Base-by-base conservation (phyloP, 352 stramenopile species). In the Sclerospora graminicola region DNA sequence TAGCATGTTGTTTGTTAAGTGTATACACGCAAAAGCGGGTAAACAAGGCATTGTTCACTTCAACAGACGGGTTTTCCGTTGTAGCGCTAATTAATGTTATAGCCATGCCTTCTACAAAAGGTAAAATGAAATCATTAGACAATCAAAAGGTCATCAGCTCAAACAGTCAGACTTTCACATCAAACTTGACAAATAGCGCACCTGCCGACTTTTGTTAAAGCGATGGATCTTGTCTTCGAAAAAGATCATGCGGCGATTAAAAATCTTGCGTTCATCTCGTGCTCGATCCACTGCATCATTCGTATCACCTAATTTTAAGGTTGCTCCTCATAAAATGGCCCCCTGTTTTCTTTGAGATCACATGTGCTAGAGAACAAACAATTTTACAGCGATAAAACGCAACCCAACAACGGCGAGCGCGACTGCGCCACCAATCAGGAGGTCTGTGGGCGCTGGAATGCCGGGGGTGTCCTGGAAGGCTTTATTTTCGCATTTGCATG, bases 201-300 rank as follows among this genome's bases (percentile, higher is more conserved):
- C 60, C 59, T 94, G 83, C 27, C 89, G 75, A 43, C 82, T 84
- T 53, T 93, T 93, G 44, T 88, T 93, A 54, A 89, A 92, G 5
- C 79, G 73, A 50, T 94, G 83, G 41, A 94, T 85, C 53, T 94
- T 81, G 31, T 94, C 83, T 1, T 92, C 76, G 37, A 94, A 94
- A 13, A 94, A 63, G 19, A 91, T 87, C 0, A 81, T 92, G 16
- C 70, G 63, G 34, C 79, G 53, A 10, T 57, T 54, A 4, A 82
- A 66, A 42, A 89, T 57, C 37, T 79, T 78, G 14, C 53, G 57
- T 48, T 94, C 78, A 0, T 63, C 68, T 35, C 63, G 55, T 1
- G 82, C 82, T 46, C 77, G 71, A 16, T 89, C 80, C 18, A 89
- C 60, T 1, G 82, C 76, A 6, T 87, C 77, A 23, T 76, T 75